A percentile compares a stretch with the other conserved stretches of the same genome.
phyloP scores from a whole-genome alignment of 2,329 filamentous ascomycete species.

The Dendrostoma leiphaemia region DNA sequence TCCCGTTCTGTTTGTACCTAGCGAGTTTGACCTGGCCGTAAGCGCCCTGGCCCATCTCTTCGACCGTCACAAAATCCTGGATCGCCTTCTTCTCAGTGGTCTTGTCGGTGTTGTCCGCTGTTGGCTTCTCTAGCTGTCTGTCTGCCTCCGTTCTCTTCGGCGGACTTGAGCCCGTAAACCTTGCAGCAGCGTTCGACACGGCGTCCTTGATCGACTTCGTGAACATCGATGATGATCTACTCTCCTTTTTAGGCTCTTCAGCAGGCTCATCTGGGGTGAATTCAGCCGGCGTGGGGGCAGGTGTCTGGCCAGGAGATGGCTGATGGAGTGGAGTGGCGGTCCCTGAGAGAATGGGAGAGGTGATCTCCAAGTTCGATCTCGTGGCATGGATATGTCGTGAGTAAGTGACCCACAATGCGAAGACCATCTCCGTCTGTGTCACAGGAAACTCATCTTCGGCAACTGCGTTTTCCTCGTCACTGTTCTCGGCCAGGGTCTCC shows the following conservation, averaged over 20 bases:
- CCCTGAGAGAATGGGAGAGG: constrained; percentile 64
- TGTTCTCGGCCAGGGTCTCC: constrained; percentile 62
- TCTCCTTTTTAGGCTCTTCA: constrained; percentile 43
- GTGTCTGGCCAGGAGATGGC: constrained; percentile 69
- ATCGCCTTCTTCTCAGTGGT: constrained; percentile 70
- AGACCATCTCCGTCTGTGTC: constrained; percentile 73
- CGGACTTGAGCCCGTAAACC: constrained; percentile 39
- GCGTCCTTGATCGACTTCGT: constrained; percentile 57
- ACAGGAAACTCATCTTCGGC: constrained; percentile 45
- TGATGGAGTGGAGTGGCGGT: constrained; percentile 72
- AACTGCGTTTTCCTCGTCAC: constrained; percentile 47
- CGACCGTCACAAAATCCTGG: constrained; percentile 84
- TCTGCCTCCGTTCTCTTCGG: constrained; percentile 23
- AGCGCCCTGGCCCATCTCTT: constrained; percentile 97
- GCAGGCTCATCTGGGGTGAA: constrained; percentile 51
- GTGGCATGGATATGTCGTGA: constrained; percentile 86
- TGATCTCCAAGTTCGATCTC: constrained; percentile 55
- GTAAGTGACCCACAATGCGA: constrained; percentile 96
- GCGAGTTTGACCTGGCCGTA: constrained; percentile 97
- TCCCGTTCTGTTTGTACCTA: constrained; percentile 74
- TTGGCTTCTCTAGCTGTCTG: constrained; percentile 19
- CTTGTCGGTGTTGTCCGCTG: constrained; percentile 29
- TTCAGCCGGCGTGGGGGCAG: constrained; percentile 55
- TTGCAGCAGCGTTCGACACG: constrained; percentile 53
- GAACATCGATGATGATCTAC: constrained; percentile 45